Conservation (phyloP, 2,329 filamentous ascomycete genomes). For the Neoscytalidium dimidiatum region DNA sequence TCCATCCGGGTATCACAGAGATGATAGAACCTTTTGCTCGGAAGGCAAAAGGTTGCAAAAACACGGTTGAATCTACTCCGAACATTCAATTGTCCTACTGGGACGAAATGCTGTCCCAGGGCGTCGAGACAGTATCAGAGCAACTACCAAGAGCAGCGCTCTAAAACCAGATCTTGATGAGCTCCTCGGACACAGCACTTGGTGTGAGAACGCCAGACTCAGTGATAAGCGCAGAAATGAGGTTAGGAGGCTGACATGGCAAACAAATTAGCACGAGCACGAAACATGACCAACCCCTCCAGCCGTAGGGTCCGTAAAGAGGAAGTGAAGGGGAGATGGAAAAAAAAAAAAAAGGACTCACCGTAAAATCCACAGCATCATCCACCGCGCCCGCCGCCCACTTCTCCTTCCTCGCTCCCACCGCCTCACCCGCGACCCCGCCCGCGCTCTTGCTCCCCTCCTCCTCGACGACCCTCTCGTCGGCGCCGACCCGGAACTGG, state of each 20-base stretch:
- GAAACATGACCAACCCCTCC: background rate
- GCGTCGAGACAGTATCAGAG: background rate
- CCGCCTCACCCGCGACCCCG: conserved; percentile 12
- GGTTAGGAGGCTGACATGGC: conserved; percentile 62
- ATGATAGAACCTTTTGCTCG: too few relatives aligned
- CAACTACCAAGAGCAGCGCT: too few relatives aligned
- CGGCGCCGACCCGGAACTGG: conserved; percentile 64
- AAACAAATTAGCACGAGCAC: background rate
- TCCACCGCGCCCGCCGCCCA: conserved; percentile 27
- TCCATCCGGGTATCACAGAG: background rate
- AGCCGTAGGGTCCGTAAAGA: background rate
- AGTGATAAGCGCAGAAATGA: conserved; percentile 74
- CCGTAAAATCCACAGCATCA: conserved; percentile 70
- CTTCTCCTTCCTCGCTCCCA: conserved; percentile 22
- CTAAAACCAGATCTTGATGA: conserved; percentile 64
- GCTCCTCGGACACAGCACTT: conserved; percentile 68
- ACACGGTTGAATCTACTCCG: too few relatives aligned
- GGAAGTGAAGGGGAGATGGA: background rate
- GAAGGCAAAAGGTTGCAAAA: too few relatives aligned
- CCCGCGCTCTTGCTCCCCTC: conserved; percentile 17
- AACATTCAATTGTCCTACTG: too few relatives aligned
- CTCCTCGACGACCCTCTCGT: conserved; percentile 21
- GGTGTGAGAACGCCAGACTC: conserved; percentile 73
- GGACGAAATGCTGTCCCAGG: background rate
- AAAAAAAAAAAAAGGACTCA: conserved; percentile 41